Base-by-base conservation (phyloP, 352 stramenopile genomes). In the Phytophthora quininea region DNA sequence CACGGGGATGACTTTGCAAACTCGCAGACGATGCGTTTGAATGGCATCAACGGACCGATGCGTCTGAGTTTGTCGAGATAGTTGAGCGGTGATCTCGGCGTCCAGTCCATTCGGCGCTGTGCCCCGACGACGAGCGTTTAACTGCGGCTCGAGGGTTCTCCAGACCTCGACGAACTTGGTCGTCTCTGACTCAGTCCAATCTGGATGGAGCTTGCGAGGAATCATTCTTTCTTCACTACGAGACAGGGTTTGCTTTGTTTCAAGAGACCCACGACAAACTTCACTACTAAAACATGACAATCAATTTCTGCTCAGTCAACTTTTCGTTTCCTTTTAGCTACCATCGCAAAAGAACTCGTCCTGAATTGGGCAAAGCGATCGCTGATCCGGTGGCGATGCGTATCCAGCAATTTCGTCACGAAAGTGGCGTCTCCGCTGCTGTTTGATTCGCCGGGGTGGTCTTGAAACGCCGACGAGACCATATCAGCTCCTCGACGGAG, bases 1-100 rank as follows among this genome's bases (percentile, higher is more conserved):
- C 42, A 61, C 56, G 24, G 50, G 53, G 11, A 65, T 14, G n/a
- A 38, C 37, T 24, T 69, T 48, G 43, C 69, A 73, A n/a, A 73
- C n/a, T 1, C 40, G 40, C 12, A 3, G 27, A 10, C 66, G 66
- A 4, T 66, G 54, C 2, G 2, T 40, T 8, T 24, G 7, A 7
- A 73, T 37, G 11, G 47, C 42, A 14, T 9, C 5, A 31, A 15
- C 0, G 3, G 50, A 58, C 3, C 67, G 49, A 45, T 15, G 33
- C 29, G 46, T 61, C 14, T 42, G 56, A 12, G 5, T 40, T 4
- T 43, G 50, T 11, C 30, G 40, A 12, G 67, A 51, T 10, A 74
- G 49, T 15, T 45, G 35, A 9, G 27, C 12, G 1, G 31, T 10
- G 29, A 74, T 55, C 2, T 48, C 32, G 3, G 40, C 42, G 37